A percentile compares a stretch with the other conserved stretches of the same genome.
These are phyloP conservation scores for Ophiostoma sp. DNA, from an alignment of 2,329 filamentous ascomycete genomes.

Conservation along the genomic window DNA sequence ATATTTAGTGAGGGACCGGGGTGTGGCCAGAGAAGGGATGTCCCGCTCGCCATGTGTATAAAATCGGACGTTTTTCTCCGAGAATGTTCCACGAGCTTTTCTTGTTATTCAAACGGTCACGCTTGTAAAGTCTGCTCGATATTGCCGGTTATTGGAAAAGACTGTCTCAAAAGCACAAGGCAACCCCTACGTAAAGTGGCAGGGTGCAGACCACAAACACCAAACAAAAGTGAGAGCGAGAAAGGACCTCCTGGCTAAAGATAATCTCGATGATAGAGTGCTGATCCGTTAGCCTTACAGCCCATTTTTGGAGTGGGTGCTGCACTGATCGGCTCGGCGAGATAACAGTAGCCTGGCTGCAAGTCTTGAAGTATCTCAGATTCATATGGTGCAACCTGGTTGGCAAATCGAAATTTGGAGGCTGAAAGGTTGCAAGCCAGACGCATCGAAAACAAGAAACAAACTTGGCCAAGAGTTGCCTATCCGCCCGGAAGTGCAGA, in stretches of 20 bases:
- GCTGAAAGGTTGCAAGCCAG: not conserved
- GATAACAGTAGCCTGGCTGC: not conserved
- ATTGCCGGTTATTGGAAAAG: not conserved
- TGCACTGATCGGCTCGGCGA: not conserved
- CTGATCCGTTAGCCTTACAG: constrained; percentile 4
- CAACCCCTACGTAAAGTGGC: not conserved
- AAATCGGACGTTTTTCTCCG: not conserved
- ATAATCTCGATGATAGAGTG: constrained; percentile 9
- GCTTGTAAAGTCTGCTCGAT: not conserved
- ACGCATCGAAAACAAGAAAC: not conserved
- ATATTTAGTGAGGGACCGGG: not conserved
- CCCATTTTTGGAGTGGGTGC: not conserved
- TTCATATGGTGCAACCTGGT: not conserved
- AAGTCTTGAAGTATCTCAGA: not conserved
- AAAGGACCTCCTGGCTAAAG: not conserved
- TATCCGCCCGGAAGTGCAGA: not conserved
- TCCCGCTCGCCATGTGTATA: not conserved
- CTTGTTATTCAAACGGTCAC: not conserved
- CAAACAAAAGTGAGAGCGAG: not conserved
- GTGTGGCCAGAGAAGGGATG: not conserved
- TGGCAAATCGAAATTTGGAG: not conserved
- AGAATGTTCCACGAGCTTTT: not conserved
- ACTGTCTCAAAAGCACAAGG: not conserved
- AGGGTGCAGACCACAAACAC: not conserved
- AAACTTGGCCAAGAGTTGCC: not conserved